phyloP scores from a whole-genome alignment of 192 early-diverging fungal species.

The Ambispora gerdemannii region DNA sequence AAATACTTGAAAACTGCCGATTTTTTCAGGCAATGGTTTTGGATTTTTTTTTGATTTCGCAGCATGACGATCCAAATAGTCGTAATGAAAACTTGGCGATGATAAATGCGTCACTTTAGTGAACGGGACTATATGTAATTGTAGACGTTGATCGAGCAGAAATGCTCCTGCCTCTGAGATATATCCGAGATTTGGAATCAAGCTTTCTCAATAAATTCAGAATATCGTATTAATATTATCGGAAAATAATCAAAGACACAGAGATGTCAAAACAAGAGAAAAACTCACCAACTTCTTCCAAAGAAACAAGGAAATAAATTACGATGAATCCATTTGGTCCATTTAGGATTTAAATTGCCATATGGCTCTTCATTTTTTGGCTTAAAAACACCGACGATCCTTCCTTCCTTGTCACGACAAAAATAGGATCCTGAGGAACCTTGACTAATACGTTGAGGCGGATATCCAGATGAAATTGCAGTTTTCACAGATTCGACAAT shows the following conservation, averaged over 20 bases:
- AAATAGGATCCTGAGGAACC: slow-evolving; percentile 94
- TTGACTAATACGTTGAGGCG: slow-evolving; percentile 55
- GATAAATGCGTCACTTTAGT: slow-evolving; percentile 76
- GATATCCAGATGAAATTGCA: slow-evolving; percentile 46
- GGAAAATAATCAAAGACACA: no score
- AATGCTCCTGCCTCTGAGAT: slow-evolving; percentile 87
- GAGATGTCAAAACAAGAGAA: not conserved
- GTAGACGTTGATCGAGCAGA: slow-evolving; percentile 69
- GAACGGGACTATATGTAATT: slow-evolving; percentile 76
- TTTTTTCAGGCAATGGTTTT: slow-evolving; percentile 67
- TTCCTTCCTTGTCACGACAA: slow-evolving; percentile 67
- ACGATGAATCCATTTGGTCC: slow-evolving; percentile 89
- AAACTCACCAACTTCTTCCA: slow-evolving; percentile 66
- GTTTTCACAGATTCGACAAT: slow-evolving; percentile 51
- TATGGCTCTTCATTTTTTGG: slow-evolving; percentile 76
- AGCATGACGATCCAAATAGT: slow-evolving; percentile 51
- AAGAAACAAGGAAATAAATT: slow-evolving; percentile 88
- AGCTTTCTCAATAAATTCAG: slow-evolving; percentile 29
- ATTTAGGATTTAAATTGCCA: slow-evolving; percentile 73
- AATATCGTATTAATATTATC: slow-evolving; percentile 2
- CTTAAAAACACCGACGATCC: slow-evolving; percentile 88
- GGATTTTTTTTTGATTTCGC: slow-evolving; percentile 39
- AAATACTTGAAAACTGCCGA: slow-evolving; percentile 85
- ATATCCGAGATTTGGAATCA: slow-evolving; percentile 90
- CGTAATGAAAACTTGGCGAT: slow-evolving; percentile 77